These are phyloP conservation scores for Pholiota molesta DNA, from an alignment of 768 basidiomycete species.

Conservation along the genomic window DNA sequence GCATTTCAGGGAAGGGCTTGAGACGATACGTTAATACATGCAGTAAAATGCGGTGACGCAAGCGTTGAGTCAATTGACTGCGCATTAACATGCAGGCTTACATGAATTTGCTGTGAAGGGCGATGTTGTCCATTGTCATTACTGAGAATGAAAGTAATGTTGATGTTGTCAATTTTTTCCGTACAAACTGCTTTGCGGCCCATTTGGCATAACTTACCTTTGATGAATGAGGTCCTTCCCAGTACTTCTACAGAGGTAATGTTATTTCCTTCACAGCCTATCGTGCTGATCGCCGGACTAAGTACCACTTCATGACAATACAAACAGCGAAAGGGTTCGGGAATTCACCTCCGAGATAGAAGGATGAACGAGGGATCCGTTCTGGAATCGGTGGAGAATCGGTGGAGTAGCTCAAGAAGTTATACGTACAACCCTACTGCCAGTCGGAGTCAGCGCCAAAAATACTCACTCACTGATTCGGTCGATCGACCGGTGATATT, in stretches of 20 bases:
- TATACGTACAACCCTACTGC: background rate
- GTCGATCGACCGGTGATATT: background rate
- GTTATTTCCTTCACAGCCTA: background rate
- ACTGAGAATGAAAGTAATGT: background rate
- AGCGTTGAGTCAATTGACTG: background rate
- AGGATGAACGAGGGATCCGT: background rate
- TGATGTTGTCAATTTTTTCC: background rate
- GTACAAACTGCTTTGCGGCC: background rate
- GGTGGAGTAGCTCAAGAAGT: background rate
- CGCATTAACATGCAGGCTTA: background rate
- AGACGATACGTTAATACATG: background rate
- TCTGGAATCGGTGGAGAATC: background rate
- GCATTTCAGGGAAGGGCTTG: background rate
- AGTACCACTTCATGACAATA: background rate
- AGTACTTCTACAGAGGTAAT: too few relatives aligned
- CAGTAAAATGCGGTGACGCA: background rate
- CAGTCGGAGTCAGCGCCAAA: background rate
- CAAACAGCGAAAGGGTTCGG: background rate
- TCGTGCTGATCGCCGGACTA: background rate
- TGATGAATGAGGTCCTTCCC: too few relatives aligned
- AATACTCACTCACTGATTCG: background rate
- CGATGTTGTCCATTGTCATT: background rate
- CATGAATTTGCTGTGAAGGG: background rate
- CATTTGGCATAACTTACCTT: background rate
- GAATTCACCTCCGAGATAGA: conserved; percentile 2